Base-by-base conservation (phyloP, 140 eudicot genomes). In the Senecio squalidus region DNA sequence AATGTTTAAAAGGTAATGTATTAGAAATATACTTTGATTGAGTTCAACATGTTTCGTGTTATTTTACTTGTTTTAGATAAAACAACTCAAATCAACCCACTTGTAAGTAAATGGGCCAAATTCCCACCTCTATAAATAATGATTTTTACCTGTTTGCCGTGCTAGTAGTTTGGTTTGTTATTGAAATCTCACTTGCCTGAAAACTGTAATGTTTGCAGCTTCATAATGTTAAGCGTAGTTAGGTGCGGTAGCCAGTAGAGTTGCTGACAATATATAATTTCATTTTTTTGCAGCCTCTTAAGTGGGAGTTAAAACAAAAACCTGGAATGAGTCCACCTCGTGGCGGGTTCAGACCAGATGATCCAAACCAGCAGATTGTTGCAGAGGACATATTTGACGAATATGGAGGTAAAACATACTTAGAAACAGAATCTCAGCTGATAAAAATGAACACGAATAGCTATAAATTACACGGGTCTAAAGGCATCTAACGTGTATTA, bases 251-350 rank as follows among this genome's bases (percentile, higher is more conserved):
- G n/a, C n/a, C n/a, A 16, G 15, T 50, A n/a, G 18, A n/a, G 33
- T 38, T 59, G 45, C 55, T 49, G 34, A 51, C 67, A 24, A 58
- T 41, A 57, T 67, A 33, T 17, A 4, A 63, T 23, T 45, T 22
- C 38, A n/a, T 36, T 26, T 9, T 34, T 60, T 52, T 79, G 72
- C 89, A 90, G 97, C 97, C 97, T 66, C 73, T 90, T 53, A 90
- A 86, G 76, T 90, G 97, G 94, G 97, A 90, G 68, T 78, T 90
- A 78, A 90, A 90, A 74, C 97, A 90, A 51, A 76, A 81, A 68
- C 97, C 95, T 22, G 95, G 97, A 55, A 71, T 90, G 83, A 90
- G 97, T 71, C 97, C 94, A 58, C 97, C 97, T 29, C 94, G 84
- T 65, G 97, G 95, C 27, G 97, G 97, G 49, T 90, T 83, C 71